Evolutionary conservation across 805 yeast genomes (phyloP).

Genomic region (Sungouiozyma ichnusensis): DNA sequence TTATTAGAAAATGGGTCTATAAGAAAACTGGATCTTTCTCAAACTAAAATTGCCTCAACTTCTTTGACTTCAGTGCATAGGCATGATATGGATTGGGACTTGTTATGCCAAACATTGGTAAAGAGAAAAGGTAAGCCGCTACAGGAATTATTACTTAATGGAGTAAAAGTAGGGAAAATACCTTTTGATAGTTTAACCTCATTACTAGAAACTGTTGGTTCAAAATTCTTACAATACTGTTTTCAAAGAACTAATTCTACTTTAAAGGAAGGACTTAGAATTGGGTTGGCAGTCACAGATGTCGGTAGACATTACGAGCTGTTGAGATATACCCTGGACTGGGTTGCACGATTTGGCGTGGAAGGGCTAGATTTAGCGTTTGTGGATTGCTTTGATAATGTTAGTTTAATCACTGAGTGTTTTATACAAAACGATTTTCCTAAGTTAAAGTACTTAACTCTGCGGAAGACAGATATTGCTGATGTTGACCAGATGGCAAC

Average conservation of each 20-base stretch:
- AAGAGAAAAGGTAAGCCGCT: slow-evolving; percentile 53
- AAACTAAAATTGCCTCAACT: slow-evolving; percentile 36
- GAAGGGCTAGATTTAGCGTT: slow-evolving; percentile 76
- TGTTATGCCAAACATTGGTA: slow-evolving; percentile 58
- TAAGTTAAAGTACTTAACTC: slow-evolving; percentile 41
- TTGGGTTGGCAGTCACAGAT: slow-evolving; percentile 73
- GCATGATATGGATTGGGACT: slow-evolving; percentile 73
- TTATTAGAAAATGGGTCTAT: slow-evolving; percentile 51
- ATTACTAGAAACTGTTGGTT: slow-evolving; percentile 46
- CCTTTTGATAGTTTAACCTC: slow-evolving; percentile 38
- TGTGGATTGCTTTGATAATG: slow-evolving; percentile 45
- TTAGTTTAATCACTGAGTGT: slow-evolving; percentile 20
- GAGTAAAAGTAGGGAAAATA: slow-evolving; percentile 54
- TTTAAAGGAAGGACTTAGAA: slow-evolving; percentile 25
- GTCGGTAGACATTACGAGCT: slow-evolving; percentile 42
- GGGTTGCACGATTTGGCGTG: slow-evolving; percentile 38
- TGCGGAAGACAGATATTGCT: slow-evolving; percentile 51
- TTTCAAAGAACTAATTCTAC: neutral
- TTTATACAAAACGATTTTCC: slow-evolving; percentile 12
- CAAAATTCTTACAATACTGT: slow-evolving; percentile 9
- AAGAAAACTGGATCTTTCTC: slow-evolving; percentile 59
- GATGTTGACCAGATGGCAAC: slow-evolving; percentile 41
- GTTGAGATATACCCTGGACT: slow-evolving; percentile 42
- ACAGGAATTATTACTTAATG: slow-evolving; percentile 70
- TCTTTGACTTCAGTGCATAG: slow-evolving; percentile 35